A percentile compares a stretch with the other conserved stretches of the same genome.
Conservation (phyloP, 495 filamentous ascomycete genomes). For the Tuber umbilicatum region DNA sequence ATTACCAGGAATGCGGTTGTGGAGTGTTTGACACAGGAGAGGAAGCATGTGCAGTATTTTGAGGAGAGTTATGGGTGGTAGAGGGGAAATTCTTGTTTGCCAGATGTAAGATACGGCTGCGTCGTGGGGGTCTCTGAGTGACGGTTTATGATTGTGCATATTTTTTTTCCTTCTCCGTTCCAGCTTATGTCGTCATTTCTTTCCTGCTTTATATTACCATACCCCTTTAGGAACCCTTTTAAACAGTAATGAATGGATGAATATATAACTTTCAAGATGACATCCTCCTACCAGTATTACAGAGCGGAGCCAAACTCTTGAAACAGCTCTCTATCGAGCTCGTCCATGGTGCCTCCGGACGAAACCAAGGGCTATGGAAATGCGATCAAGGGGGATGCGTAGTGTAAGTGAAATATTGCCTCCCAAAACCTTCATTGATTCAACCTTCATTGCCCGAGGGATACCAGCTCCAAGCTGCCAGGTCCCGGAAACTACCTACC, state of each 20-base stretch:
- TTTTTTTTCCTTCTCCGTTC: not conserved
- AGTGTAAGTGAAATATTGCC: not conserved
- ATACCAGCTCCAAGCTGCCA: not conserved
- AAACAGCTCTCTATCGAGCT: not conserved
- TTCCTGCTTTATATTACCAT: not conserved
- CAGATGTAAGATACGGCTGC: not conserved
- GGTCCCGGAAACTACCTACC: not conserved
- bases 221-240: not conserved
- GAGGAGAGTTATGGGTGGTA: conserved; percentile 32
- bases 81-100: conserved; percentile 3
- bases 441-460: not conserved
- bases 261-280: not conserved
- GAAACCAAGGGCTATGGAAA: not conserved
- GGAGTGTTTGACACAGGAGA: conserved; percentile 27
- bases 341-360: not conserved
- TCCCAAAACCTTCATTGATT: not conserved
- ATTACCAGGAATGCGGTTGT: conserved; percentile 46
- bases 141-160: not conserved
- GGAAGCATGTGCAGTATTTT: conserved; percentile 35
- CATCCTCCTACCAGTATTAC: not conserved
- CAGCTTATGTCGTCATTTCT: not conserved
- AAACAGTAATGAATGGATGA: conserved; percentile 1
- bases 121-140: not conserved
- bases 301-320: not conserved
- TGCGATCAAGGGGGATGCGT: not conserved